A percentile compares a stretch with the other conserved stretches of the same genome.
Conservation (phyloP, 352 stramenopile species). For the Pythium chondricola region DNA sequence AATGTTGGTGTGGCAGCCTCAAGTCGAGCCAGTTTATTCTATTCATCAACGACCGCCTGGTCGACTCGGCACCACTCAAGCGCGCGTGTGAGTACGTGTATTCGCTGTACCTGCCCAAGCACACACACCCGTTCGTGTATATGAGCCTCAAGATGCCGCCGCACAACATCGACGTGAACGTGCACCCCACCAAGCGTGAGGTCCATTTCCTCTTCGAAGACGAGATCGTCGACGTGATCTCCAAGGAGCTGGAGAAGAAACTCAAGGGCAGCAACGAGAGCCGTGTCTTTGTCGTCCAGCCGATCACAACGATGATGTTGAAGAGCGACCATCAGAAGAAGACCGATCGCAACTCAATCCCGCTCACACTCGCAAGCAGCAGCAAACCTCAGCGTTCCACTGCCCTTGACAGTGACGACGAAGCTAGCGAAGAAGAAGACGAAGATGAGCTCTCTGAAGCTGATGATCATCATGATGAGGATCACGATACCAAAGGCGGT, state of each 20-base stretch:
- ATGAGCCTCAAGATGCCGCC: conserved; percentile 93
- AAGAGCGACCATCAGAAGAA: conserved; percentile 26
- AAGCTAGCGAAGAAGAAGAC: conserved; percentile 30
- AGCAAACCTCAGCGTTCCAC: neutral
- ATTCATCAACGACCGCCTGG: conserved; percentile 98
- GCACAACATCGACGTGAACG: conserved; percentile 97
- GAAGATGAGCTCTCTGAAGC: conserved; percentile 14
- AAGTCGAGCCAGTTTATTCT: conserved; percentile 88
- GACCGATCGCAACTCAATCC: conserved; percentile 11
- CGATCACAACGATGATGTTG: conserved; percentile 63
- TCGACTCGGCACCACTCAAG: conserved; percentile 91
- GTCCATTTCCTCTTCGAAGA: conserved; percentile 96
- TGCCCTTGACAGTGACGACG: conserved; percentile 26
- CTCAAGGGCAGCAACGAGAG: conserved; percentile 88
- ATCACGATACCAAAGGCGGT: conserved; percentile 8
- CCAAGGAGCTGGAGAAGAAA: conserved; percentile 67
- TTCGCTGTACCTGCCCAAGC: conserved; percentile 90
- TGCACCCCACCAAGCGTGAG: conserved; percentile 98
- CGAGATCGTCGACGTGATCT: conserved; percentile 82
- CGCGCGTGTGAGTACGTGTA: conserved; percentile 94
- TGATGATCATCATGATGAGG: conserved; percentile 5
- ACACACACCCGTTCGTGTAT: conserved; percentile 96
- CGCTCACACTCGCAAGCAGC: neutral
- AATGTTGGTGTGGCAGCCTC: conserved; percentile 27
- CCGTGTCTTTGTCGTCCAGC: conserved; percentile 86